These are phyloP conservation scores for Pyricularia pennisetigena DNA, from an alignment of 2,329 filamentous ascomycete species.

Conservation along the genomic window DNA sequence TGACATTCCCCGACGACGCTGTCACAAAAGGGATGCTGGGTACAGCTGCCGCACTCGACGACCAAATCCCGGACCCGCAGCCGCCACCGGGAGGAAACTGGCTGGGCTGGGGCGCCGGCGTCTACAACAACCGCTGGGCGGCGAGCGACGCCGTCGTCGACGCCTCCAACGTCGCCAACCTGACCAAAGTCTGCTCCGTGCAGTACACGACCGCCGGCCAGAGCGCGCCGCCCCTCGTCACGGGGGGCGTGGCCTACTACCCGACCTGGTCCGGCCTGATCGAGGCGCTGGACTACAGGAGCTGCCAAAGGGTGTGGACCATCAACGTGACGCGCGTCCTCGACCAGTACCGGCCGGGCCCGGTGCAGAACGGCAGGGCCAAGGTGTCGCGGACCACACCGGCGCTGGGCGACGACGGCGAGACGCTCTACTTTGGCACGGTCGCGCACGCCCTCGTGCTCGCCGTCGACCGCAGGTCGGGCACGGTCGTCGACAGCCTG, in stretches of 20 bases:
- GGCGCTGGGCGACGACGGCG: constrained; percentile 12
- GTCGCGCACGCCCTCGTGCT: constrained; percentile 17
- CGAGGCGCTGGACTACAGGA: constrained; percentile 19
- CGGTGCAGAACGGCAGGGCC: constrained; percentile 1
- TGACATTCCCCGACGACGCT: background rate
- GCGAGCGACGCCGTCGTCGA: constrained; percentile 7
- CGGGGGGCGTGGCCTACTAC: constrained; percentile 15
- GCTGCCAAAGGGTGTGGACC: constrained; percentile 17
- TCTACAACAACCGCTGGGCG: constrained; percentile 13
- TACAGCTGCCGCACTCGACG: background rate
- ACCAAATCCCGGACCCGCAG: background rate
- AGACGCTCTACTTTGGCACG: constrained; percentile 20
- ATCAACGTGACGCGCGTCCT: constrained; percentile 19
- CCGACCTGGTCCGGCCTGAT: constrained; percentile 21
- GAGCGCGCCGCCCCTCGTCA: constrained; percentile 12
- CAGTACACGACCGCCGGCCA: constrained; percentile 7
- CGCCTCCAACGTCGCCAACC: constrained; percentile 6
- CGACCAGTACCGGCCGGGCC: constrained; percentile 2
- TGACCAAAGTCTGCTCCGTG: constrained; percentile 9
- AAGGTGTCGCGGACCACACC: constrained; percentile 10
- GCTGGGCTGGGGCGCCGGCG: constrained; percentile 12
- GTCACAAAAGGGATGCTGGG: background rate
- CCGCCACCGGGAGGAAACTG: constrained; percentile 5
- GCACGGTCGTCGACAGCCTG: constrained; percentile 11
- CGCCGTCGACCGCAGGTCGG: constrained; percentile 14